Evolutionary conservation across 2,329 filamentous ascomycete species (phyloP).

Genomic region (Cercospora sojina): DNA sequence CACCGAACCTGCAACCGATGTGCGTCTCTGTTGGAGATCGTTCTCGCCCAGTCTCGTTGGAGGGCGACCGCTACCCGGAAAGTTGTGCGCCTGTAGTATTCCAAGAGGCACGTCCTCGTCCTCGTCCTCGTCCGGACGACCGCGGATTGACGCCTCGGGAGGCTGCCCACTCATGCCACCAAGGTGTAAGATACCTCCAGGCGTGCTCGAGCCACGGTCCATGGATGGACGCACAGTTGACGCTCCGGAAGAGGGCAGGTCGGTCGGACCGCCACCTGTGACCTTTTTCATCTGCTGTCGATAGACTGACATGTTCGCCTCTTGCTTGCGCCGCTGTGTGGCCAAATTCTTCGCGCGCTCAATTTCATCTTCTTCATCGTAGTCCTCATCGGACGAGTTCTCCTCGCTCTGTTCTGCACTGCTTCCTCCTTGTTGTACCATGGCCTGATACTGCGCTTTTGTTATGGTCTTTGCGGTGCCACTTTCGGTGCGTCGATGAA

Average conservation of each 20-base stretch:
- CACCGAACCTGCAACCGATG: conserved; percentile 54
- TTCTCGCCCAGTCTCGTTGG: conserved; percentile 64
- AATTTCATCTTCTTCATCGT: conserved; percentile 72
- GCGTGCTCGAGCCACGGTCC: conserved; percentile 50
- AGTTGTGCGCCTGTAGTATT: conserved; percentile 84
- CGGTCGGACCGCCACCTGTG: conserved; percentile 67
- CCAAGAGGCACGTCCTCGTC: conserved; percentile 86
- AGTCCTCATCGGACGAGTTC: conserved; percentile 58
- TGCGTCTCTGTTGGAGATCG: conserved; percentile 52
- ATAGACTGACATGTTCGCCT: conserved; percentile 85
- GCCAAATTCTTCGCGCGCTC: conserved; percentile 72
- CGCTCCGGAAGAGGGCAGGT: conserved; percentile 41
- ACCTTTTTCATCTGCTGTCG: conserved; percentile 97
- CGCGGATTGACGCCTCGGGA: conserved; percentile 28
- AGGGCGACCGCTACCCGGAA: conserved; percentile 74
- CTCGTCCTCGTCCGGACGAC: conserved; percentile 59
- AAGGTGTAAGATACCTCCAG: conserved; percentile 30
- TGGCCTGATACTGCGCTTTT: conserved; percentile 76
- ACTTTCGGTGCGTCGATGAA: conserved; percentile 28
- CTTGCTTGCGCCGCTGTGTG: conserved; percentile 79
- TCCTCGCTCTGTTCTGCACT: conserved; percentile 42
- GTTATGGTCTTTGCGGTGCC: conserved; percentile 73
- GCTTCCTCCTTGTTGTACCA: conserved; percentile 64
- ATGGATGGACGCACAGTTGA: conserved; percentile 54
- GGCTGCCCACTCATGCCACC: conserved; percentile 36